These are phyloP conservation scores for Apiosordaria backusii DNA, from an alignment of 495 filamentous ascomycete genomes.

Conservation along the genomic window DNA sequence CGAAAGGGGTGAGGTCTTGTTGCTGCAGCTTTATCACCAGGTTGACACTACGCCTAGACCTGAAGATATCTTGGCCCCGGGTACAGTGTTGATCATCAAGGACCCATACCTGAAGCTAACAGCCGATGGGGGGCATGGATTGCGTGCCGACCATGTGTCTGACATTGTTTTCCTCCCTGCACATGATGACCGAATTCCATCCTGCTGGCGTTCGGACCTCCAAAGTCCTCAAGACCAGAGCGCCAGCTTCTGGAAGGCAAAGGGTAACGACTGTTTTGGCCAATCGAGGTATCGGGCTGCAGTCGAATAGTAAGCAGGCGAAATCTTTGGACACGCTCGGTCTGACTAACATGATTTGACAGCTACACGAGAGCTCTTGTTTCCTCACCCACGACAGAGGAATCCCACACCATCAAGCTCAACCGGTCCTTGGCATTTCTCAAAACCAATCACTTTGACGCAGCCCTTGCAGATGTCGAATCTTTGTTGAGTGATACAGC, in stretches of 20 bases:
- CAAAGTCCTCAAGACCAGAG: neutral
- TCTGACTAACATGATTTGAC: neutral
- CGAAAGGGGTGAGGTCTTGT: slow-evolving; percentile 37
- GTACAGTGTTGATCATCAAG: slow-evolving; percentile 44
- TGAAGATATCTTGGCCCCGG: slow-evolving; percentile 10
- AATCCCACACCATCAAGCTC: slow-evolving; percentile 8
- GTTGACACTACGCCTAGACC: slow-evolving; percentile 30
- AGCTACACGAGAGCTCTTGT: neutral
- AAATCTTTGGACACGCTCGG: neutral
- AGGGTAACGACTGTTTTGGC: neutral
- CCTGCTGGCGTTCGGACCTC: neutral
- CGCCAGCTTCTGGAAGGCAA: neutral
- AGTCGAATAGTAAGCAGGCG: neutral
- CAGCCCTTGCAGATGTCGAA: slow-evolving; percentile 13
- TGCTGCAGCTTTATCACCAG: slow-evolving; percentile 45
- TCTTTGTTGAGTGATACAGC: neutral
- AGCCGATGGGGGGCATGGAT: slow-evolving; percentile 35
- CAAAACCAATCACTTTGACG: slow-evolving; percentile 10
- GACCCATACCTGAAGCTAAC: slow-evolving; percentile 50
- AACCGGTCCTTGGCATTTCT: slow-evolving; percentile 15
- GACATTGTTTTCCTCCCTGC: neutral
- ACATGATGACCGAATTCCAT: neutral
- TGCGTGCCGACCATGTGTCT: slow-evolving; percentile 49
- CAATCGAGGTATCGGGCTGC: neutral
- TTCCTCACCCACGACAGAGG: slow-evolving; percentile 8